Conservation (phyloP, 495 filamentous ascomycete species). For the Trichocladium uniseriatum region DNA sequence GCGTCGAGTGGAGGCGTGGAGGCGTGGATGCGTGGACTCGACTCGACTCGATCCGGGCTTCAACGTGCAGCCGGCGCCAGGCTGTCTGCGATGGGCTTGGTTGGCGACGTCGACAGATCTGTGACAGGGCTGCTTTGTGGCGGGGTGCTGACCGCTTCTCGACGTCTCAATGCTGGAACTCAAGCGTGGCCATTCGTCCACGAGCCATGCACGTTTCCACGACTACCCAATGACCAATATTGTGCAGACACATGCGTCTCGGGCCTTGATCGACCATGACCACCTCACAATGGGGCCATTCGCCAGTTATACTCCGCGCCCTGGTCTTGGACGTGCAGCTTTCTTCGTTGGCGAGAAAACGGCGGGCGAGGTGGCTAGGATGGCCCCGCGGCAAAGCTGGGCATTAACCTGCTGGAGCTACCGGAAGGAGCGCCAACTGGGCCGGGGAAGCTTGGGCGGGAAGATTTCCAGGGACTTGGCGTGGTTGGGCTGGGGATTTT, state of each 20-base stretch:
- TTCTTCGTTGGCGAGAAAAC: neutral
- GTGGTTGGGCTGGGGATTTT: conserved; percentile 8
- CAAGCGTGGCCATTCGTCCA: conserved; percentile 10
- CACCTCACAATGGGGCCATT: conserved; percentile 4
- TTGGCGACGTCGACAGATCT: neutral
- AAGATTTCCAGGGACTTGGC: conserved; percentile 12
- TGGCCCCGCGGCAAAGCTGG: neutral
- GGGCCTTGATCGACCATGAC: conserved; percentile 16
- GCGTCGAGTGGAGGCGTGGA: neutral
- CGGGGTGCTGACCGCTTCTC: conserved; percentile 3
- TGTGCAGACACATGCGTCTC: conserved; percentile 38
- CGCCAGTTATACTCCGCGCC: conserved; percentile 15
- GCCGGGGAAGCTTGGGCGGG: conserved; percentile 12
- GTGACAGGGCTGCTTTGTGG: neutral
- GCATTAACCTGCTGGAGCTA: neutral
- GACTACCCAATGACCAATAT: conserved; percentile 31
- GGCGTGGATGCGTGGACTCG: conserved; percentile 1
- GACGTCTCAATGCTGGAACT: neutral
- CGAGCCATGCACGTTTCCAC: conserved; percentile 27
- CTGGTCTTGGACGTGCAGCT: too few relatives aligned
- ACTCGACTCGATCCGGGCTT: neutral
- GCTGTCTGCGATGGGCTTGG: neutral
- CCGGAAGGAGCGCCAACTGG: too few relatives aligned
- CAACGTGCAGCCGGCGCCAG: neutral
- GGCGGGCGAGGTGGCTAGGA: conserved; percentile 3